Evolutionary conservation across 106 monocot genomes (phyloP), one percentile per base, ranked within the genome.

Genomic region (Posidonia australis): DNA sequence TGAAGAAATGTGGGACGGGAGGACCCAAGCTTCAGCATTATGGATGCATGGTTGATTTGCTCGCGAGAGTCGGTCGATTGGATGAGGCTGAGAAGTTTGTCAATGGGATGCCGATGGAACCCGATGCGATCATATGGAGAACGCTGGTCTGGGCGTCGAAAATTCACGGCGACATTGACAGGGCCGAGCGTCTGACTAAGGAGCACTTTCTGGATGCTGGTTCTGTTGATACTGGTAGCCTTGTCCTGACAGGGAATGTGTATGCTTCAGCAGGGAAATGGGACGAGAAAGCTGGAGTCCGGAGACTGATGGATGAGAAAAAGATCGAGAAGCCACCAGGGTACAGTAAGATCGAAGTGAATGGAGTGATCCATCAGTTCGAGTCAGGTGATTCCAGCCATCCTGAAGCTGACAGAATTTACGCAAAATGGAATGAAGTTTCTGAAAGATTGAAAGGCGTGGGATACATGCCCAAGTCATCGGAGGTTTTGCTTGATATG

Each of bases 1-100:
- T 75, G 67, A 66, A 54, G 41, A 72, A 62, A 21, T 56, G 65
- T 44, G 83, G 64, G 57, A 27, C 67, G 44, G 68, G 31, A 51
- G 68, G 31, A 60, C 76, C 72, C 0, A 65, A 59, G 76, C 70
- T 83, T 65, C 76, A 83, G 73, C 83, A 83, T 29, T 79, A 83
- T 24, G 83, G 83, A 13, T 83, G 83, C 64, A 72, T 79, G 83
- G 79, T 83, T 31, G 83, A 83, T 41, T 29, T 83, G 59, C 76
- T 83, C 20, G 79, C 72, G 22, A 48, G 76, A 47, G 72, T 75
- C 0, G 83, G 83, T 54, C 44, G 36, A 14, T 27, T 83, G 32
- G 42, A 76, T 6, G 83, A 79, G 23, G 83, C 79, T 1, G 79
- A 79, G 74, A 69, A 54, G 36, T 69, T 83, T 21, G 16, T 65